A percentile compares a stretch with the other conserved stretches of the same genome.
phyloP scores from a whole-genome alignment of 2,329 filamentous ascomycete species.

The Cladophialophora psammophila region DNA sequence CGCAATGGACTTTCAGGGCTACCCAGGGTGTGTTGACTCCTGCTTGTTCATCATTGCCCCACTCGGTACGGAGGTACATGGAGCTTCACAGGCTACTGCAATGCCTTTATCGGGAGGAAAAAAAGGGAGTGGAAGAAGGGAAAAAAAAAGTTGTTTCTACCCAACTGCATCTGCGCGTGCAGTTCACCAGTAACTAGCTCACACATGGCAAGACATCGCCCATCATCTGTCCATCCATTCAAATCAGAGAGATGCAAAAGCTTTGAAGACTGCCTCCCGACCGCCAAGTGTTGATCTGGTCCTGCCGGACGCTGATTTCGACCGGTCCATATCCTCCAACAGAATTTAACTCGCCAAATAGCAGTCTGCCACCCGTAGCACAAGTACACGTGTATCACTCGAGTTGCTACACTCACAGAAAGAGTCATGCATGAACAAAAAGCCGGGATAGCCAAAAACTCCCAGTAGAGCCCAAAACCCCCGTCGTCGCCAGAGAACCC shows the following conservation, averaged over 20 bases:
- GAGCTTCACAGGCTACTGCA: constrained; percentile 4
- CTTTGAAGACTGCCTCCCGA: neutral
- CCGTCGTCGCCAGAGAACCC: neutral
- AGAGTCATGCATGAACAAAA: neutral
- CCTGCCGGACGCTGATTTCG: constrained; percentile 2
- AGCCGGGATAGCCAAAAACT: neutral
- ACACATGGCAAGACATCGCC: constrained; percentile 18
- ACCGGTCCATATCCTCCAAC: constrained; percentile 11
- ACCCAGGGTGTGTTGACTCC: neutral
- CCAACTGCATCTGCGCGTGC: constrained; percentile 18
- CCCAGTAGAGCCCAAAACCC: neutral
- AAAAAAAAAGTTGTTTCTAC: constrained; percentile 16
- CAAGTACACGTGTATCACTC: constrained; percentile 33
- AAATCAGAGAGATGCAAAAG: constrained; percentile 1
- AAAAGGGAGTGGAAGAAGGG: neutral
- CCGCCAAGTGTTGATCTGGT: constrained; percentile 10
- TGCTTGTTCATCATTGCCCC: constrained; percentile 16
- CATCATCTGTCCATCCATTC: constrained; percentile 10
- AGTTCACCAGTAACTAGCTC: constrained; percentile 15
- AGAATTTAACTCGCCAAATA: constrained; percentile 17
- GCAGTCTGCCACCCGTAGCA: constrained; percentile 27
- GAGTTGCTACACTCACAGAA: constrained; percentile 7
- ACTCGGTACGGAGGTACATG: constrained; percentile 17
- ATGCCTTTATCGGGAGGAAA: constrained; percentile 9
- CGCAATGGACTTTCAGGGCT: constrained; percentile 1